Evolutionary conservation across 768 basidiomycete species (phyloP).

Genomic region (Collybia mongolica): DNA sequence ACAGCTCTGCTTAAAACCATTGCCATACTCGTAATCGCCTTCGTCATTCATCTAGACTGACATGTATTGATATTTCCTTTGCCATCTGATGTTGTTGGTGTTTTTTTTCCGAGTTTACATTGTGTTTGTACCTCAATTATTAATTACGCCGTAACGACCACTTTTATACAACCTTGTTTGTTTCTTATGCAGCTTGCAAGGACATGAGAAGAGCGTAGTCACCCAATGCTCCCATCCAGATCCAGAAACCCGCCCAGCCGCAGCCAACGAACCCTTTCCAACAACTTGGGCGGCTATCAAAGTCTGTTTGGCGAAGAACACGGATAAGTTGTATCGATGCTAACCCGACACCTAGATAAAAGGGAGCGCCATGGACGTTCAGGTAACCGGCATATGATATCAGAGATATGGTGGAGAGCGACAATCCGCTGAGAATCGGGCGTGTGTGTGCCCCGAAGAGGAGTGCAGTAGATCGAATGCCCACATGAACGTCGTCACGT

Average conservation of each 20-base stretch:
- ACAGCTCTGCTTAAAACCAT: constrained; percentile 16
- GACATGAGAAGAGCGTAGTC: constrained; percentile 55
- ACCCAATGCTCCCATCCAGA: constrained; percentile 76
- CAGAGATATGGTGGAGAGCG: constrained; percentile 68
- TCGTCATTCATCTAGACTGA: neutral
- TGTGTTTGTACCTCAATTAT: neutral
- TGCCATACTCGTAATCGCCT: neutral
- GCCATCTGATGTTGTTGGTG: too few species aligned
- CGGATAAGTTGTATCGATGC: constrained; percentile 77
- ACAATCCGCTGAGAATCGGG: constrained; percentile 73
- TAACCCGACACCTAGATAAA: constrained; percentile 75
- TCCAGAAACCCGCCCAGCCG: constrained; percentile 85
- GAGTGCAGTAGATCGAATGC: constrained; percentile 92
- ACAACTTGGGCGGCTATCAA: constrained; percentile 74
- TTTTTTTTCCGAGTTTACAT: too few species aligned
- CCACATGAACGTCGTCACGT: constrained; percentile 79
- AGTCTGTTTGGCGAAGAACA: constrained; percentile 73
- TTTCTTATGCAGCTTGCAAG: constrained; percentile 5
- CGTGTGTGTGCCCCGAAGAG: constrained; percentile 81
- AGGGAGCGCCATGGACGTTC: constrained; percentile 73
- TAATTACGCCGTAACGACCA: constrained; percentile 1
- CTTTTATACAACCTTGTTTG: neutral
- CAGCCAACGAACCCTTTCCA: constrained; percentile 90
- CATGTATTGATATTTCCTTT: constrained; percentile 1
- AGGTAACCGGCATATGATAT: constrained; percentile 79